Base-by-base conservation (phyloP, 371 early-diverging fungal species). In the Sporodiniella umbellata region DNA sequence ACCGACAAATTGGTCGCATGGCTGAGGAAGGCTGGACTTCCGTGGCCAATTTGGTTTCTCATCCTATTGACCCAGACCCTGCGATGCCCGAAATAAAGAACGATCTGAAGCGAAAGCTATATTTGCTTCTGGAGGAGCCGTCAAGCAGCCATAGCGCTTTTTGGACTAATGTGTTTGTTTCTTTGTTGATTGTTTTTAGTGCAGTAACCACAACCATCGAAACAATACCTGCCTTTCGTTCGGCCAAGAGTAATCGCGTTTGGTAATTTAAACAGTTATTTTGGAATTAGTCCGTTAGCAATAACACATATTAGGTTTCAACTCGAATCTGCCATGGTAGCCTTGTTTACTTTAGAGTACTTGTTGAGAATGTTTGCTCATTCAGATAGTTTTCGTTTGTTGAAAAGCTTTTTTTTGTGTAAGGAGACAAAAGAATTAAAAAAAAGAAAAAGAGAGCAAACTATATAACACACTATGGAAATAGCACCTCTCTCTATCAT, bases 121-220 rank as follows among this genome's bases (percentile, higher is more conserved):
- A 85, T 40, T 63, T 84, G 1, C 62, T 87, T n/a, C 55, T 87
- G 33, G 88, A 87, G 45, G 84, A 85, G 47, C 86, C 88, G 1
- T 80, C 85, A 6, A 84, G 84, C n/a, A 80, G 83, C 55, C 51
- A 60, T n/a, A 69, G 75, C 10, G 92, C 92, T 5, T 90, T 92
- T 63, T 72, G 80, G 43, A 75, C 84, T 33, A 90, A 87, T 54
- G 79, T 91, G 17, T 71, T 88, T 58, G 83, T 92, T 4, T 80
- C 89, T 0, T 72, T 87, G 42, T 65, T 85, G 48, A 92, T 92
- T 57, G 80, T 90, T 2, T 66, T 86, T 30, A 84, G 87, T 62
- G 87, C 89, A 7, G 78, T 89, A n/a, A 81, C 88, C 50, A 85
- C 90, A 0, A 90, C 89, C 8, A 75, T 92, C 28, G 93, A 92